Evolutionary conservation across 2,329 filamentous ascomycete genomes (phyloP).

Genomic region (Nemania abortiva): DNA sequence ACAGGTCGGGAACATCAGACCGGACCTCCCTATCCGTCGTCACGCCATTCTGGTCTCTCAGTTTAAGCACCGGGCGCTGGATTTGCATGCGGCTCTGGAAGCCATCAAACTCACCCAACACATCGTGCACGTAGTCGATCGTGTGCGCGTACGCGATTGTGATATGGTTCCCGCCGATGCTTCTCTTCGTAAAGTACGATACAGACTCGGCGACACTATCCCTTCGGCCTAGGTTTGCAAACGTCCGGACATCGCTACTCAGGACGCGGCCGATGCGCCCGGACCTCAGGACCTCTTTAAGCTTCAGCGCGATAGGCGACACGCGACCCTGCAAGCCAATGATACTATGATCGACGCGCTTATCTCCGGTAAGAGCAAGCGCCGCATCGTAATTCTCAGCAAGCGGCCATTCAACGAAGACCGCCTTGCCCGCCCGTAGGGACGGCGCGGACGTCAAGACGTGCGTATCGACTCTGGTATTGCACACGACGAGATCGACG

Average conservation of each 20-base stretch:
- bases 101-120: slow-evolving; percentile 59
- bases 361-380: slow-evolving; percentile 54
- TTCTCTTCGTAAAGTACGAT: slow-evolving; percentile 62
- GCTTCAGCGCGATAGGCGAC: slow-evolving; percentile 57
- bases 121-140: slow-evolving; percentile 60
- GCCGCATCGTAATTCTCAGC: slow-evolving; percentile 58
- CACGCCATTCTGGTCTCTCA: slow-evolving; percentile 52
- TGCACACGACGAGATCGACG: slow-evolving; percentile 67
- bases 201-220: slow-evolving; percentile 52
- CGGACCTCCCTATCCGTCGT: slow-evolving; percentile 49
- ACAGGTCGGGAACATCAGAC: slow-evolving; percentile 60
- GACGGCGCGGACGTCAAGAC: slow-evolving; percentile 59
- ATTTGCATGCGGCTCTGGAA: slow-evolving; percentile 58
- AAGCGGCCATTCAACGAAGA: slow-evolving; percentile 71
- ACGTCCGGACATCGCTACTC: slow-evolving; percentile 60
- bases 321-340: slow-evolving; percentile 66
- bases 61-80: slow-evolving; percentile 56
- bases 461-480: slow-evolving; percentile 67
- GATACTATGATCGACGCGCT: slow-evolving; percentile 55
- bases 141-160: slow-evolving; percentile 46
- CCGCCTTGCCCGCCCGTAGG: slow-evolving; percentile 63
- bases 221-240: slow-evolving; percentile 54
- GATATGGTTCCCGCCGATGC: slow-evolving; percentile 51
- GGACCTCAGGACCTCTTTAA: slow-evolving; percentile 59
- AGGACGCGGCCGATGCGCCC: slow-evolving; percentile 65